Conservation (phyloP, 2,329 filamentous ascomycete species). For the Canariomyces notabilis region DNA sequence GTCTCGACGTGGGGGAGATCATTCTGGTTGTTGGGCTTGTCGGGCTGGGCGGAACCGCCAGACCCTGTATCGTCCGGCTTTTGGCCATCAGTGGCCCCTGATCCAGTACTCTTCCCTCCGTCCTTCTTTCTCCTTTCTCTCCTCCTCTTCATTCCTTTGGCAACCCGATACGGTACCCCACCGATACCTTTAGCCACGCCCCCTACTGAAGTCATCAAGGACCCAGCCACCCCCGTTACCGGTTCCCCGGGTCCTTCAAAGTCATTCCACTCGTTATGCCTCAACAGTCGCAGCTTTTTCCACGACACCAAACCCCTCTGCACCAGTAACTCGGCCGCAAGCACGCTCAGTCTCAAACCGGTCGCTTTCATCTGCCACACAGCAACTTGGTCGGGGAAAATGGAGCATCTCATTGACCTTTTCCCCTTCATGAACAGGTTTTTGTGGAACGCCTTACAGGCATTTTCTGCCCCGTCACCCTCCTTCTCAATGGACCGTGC, state of each 20-base stretch:
- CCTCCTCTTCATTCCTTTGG: constrained; percentile 52
- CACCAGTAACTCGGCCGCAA: constrained; percentile 62
- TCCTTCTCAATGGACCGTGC: constrained; percentile 56
- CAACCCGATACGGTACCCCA: constrained; percentile 57
- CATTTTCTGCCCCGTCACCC: constrained; percentile 66
- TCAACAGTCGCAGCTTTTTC: constrained; percentile 57
- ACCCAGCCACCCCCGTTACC: constrained; percentile 60
- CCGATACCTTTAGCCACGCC: constrained; percentile 59
- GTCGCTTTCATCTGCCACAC: constrained; percentile 62
- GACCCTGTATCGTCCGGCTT: constrained; percentile 1
- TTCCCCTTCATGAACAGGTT: constrained; percentile 49
- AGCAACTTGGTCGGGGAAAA: constrained; percentile 58
- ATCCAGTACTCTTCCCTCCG: constrained; percentile 22
- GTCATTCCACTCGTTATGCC: constrained; percentile 70
- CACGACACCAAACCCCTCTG: constrained; percentile 57
- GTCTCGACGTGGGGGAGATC: constrained; percentile 9
- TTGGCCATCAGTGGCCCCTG: constrained; percentile 19
- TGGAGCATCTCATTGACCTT: constrained; percentile 59
- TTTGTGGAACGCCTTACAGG: constrained; percentile 61
- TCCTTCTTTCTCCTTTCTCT: constrained; percentile 42
- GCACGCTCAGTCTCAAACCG: constrained; percentile 53
- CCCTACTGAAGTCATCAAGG: constrained; percentile 53
- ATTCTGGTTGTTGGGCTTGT: not conserved
- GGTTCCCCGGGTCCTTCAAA: constrained; percentile 72
- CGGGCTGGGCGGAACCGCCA: not conserved